Base-by-base conservation (phyloP, 2,329 filamentous ascomycete genomes). In the Paracoccidioides brasiliensis region DNA sequence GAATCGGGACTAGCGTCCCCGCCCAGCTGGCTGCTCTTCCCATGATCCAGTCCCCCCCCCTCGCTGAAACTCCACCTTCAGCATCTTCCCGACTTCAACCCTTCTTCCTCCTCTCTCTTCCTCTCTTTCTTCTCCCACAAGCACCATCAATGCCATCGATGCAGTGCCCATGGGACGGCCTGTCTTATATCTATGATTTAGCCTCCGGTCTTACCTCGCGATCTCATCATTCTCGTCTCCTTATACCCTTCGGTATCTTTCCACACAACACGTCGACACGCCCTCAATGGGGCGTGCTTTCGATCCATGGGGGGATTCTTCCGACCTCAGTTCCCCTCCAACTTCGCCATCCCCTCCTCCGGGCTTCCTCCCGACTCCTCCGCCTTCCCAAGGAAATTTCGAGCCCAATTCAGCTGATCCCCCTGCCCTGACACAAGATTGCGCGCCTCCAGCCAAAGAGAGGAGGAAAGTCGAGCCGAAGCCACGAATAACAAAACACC, bases 401-500 rank as follows among this genome's bases (percentile, higher is more conserved):
- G 42, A 37, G 42, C 66, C 62, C 58, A 68, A 63, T 62, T 68
- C 72, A 56, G 65, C 69, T 28, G 68, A 69, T 60, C 71, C 72
- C 66, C 42, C 22, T 15, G 33, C 41, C n/a, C 6, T 40, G 28
- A 28, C 41, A n/a, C 76, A 80, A 67, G 77, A 78, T 67, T 83
- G 87, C 64, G 82, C 81, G 53, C 80, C 83, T 41, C 86, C 88
- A 37, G 75, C 83, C 55, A 95, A 94, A 76, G 86, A 86, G 70
- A 83, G 86, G 64, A 84, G 83, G 67, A 78, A 85, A 55, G 75
- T 77, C 57, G 77, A 80, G 57, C 76, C 78, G 61, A 82, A 81
- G 65, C 78, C 86, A 64, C 85, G 89, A 64, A 89, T 80, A 22
- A 95, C 90, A n/a, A 81, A 88, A 64, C 82, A 87, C 66, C 78